phyloP scores from a whole-genome alignment of 805 yeast species.

The Saturnispora mendoncae region DNA sequence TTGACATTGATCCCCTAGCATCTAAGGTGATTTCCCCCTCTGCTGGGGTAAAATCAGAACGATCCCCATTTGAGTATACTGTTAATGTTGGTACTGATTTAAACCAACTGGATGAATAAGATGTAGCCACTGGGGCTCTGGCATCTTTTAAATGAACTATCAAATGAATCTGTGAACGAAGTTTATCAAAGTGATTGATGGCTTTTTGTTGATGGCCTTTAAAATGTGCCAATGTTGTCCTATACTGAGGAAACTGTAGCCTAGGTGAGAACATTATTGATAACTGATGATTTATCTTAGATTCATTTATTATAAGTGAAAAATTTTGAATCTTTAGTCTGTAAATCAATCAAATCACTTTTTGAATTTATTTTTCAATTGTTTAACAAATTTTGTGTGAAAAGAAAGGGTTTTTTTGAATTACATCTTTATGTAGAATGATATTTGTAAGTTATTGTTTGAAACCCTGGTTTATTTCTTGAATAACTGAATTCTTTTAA shows the following conservation, averaged over 20 bases:
- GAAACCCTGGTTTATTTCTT: too few species aligned
- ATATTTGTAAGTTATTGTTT: too few species aligned
- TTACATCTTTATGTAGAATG: too few species aligned
- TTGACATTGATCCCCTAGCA: constrained; percentile 30
- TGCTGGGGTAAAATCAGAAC: constrained; percentile 26
- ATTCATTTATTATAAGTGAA: background rate
- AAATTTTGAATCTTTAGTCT: background rate
- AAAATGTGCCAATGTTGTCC: constrained; percentile 64
- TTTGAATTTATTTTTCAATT: too few species aligned
- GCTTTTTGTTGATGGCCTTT: constrained; percentile 90
- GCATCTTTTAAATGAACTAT: constrained; percentile 82
- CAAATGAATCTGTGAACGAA: constrained; percentile 74
- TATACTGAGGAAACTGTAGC: constrained; percentile 60
- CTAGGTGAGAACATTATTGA: constrained; percentile 50
- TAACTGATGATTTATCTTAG: background rate
- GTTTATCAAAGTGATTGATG: constrained; percentile 49
- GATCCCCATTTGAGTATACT: constrained; percentile 70
- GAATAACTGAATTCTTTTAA: too few species aligned
- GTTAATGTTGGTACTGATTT: constrained; percentile 7
- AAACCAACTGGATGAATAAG: background rate
- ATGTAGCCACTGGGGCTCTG: constrained; percentile 79
- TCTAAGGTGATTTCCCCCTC: constrained; percentile 26
- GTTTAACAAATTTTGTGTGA: too few species aligned
- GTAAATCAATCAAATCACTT: background rate
- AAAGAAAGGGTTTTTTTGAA: too few species aligned